Conservation (phyloP, 2,329 filamentous ascomycete genomes). For the Exophiala aquamarina region DNA sequence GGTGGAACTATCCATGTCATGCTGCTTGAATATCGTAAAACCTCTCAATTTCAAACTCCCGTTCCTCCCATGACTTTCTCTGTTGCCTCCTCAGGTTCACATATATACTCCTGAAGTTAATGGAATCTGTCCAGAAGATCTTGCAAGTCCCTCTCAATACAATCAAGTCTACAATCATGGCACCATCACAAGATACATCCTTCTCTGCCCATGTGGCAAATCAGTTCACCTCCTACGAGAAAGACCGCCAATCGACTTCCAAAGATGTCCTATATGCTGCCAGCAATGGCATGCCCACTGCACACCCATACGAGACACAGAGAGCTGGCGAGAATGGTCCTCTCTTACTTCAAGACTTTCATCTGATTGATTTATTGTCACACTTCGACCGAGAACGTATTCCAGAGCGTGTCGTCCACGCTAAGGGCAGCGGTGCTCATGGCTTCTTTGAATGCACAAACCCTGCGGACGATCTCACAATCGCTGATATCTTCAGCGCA, state of each 20-base stretch:
- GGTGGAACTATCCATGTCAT: no score
- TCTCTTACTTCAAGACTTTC: conserved; percentile 64
- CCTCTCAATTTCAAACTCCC: no score
- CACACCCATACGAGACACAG: conserved; percentile 50
- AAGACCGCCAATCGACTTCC: conserved; percentile 42
- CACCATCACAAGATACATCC: conserved; percentile 29
- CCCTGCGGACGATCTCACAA: conserved; percentile 51
- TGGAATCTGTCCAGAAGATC: conserved; percentile 14
- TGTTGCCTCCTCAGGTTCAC: not conserved
- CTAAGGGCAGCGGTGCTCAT: conserved; percentile 41
- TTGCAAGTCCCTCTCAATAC: conserved; percentile 12
- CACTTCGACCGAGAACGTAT: conserved; percentile 39
- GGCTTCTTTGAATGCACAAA: conserved; percentile 42
- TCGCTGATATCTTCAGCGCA: conserved; percentile 51
- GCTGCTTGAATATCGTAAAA: no score
- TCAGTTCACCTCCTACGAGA: conserved; percentile 41
- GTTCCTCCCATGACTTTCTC: not conserved
- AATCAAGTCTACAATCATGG: conserved; percentile 20
- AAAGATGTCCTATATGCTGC: conserved; percentile 33
- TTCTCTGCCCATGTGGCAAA: conserved; percentile 39
- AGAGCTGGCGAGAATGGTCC: conserved; percentile 59
- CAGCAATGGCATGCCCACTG: conserved; percentile 54
- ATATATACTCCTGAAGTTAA: conserved; percentile 4
- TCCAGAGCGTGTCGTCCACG: conserved; percentile 47
- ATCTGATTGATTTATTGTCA: conserved; percentile 61